Base-by-base conservation (phyloP, 768 basidiomycete genomes). In the Rhodotorula diobovata region DNA sequence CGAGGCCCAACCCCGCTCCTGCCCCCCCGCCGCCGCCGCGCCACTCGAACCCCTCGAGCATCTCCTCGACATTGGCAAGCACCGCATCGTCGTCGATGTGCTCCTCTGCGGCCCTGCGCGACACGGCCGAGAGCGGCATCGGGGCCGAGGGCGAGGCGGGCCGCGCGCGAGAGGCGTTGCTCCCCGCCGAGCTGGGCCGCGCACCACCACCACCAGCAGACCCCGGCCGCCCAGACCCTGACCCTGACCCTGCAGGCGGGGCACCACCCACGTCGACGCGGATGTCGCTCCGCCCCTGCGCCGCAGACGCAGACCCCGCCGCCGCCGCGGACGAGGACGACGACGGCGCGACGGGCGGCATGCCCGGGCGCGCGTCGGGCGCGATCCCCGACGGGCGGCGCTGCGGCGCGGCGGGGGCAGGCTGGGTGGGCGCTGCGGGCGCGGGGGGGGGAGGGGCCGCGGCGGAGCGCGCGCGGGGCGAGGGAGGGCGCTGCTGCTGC, bases 11-110 rank as follows among this genome's bases (percentile, higher is more conserved):
- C 34, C n/a, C n/a, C n/a, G n/a, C n/a, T n/a, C n/a, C n/a, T n/a
- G n/a, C n/a, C n/a, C n/a, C n/a, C n/a, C 56, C 56, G 23, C 43
- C 72, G 20, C 62, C 71, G 6, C 76, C 78, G 0, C 91, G 88
- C 93, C 93, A 98, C 80, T 98, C 96, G 77, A 96, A 96, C 0
- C 96, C 94, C 77, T 99, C 96, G 35, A 99, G 84, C 92, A 99
- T 94, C 79, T 99, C 96, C 79, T 99, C 96, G 4, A 99, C 93
- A 80, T 87, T 96, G 11, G 89, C 83, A 81, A 99, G 84, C 8
- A 91, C 91, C 16, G 88, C 90, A 73, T 91, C 88, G 20, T 86
- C 85, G 66, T 85, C 87, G 76, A 91, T 30, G 18, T 45, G 46
- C 20, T 69, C 68, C 4, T 51, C 23, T 45, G 20, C 5, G 25